Percentiles rank a stretch among this genome's conserved stretches.
Conservation (phyloP, 164 flowering plant species). For the Stephania japonica region DNA sequence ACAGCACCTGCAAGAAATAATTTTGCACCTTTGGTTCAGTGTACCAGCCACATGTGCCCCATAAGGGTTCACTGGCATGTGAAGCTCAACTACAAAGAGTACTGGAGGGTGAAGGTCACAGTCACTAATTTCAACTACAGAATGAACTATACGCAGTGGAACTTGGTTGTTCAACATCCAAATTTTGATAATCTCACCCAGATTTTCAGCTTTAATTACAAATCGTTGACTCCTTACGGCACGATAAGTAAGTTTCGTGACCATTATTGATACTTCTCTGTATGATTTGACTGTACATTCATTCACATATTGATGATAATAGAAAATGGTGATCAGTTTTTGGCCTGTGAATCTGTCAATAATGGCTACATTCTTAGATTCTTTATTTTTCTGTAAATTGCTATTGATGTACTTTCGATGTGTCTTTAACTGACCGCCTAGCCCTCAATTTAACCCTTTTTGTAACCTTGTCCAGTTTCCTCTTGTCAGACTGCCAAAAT, state of each 20-base stretch:
- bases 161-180: conserved; percentile 78
- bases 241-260: conserved; percentile 49
- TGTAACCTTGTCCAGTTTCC: neutral
- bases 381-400: neutral
- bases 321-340: neutral
- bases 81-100: conserved; percentile 75
- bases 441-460: neutral
- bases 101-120: conserved; percentile 80
- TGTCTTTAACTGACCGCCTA: neutral
- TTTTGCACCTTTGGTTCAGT: conserved; percentile 57
- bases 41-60: conserved; percentile 90
- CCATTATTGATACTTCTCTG: neutral
- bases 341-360: neutral
- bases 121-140: conserved; percentile 77
- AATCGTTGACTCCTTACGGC: conserved; percentile 66
- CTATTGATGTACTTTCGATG: neutral
- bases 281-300: neutral
- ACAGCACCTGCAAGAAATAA: conserved; percentile 29
- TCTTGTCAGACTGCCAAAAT: neutral
- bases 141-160: conserved; percentile 80
- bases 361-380: neutral
- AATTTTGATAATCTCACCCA: conserved; percentile 75
- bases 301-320: neutral
- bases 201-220: conserved; percentile 76
- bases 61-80: conserved; percentile 88